A percentile compares a stretch with the other conserved stretches of the same genome.
These are phyloP conservation scores for Pulicaria dysenterica DNA, from an alignment of 129 eudicot genomes.

Conservation along the genomic window DNA sequence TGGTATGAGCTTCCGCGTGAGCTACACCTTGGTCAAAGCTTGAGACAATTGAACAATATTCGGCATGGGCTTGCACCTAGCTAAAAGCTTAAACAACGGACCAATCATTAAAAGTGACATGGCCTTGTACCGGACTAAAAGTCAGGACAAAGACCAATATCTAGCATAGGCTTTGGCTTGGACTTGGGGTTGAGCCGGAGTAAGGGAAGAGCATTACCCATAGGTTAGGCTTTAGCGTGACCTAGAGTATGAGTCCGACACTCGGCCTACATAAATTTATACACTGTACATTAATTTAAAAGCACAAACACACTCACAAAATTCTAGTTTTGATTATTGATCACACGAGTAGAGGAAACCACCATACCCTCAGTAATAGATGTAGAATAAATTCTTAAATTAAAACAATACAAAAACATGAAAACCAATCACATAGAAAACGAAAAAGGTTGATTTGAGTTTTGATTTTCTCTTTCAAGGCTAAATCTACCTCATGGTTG, in stretches of 20 bases:
- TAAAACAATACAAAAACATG: slow-evolving; percentile 1
- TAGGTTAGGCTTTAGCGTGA: neutral
- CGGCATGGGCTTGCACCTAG: no score
- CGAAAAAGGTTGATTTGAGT: neutral
- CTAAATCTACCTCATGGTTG: neutral
- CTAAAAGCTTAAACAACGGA: no score
- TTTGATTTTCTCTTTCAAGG: slow-evolving; percentile 22
- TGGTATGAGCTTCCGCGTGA: neutral
- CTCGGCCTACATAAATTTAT: neutral
- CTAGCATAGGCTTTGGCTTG: neutral
- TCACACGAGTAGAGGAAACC: slow-evolving; percentile 16
- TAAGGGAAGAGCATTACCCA: neutral
- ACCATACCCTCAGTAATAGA: neutral
- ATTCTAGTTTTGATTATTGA: neutral
- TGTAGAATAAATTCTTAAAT: neutral
- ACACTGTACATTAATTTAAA: slow-evolving; percentile 4
- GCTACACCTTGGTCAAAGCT: no score
- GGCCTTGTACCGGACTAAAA: no score
- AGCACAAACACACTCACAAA: neutral
- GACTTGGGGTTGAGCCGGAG: neutral
- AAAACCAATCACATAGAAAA: neutral
- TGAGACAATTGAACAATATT: neutral
- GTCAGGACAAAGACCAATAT: no score
- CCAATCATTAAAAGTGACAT: no score
- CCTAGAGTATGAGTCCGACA: neutral